Base-by-base conservation (phyloP, 352 stramenopile genomes). In the Aphanomyces euteiches region DNA sequence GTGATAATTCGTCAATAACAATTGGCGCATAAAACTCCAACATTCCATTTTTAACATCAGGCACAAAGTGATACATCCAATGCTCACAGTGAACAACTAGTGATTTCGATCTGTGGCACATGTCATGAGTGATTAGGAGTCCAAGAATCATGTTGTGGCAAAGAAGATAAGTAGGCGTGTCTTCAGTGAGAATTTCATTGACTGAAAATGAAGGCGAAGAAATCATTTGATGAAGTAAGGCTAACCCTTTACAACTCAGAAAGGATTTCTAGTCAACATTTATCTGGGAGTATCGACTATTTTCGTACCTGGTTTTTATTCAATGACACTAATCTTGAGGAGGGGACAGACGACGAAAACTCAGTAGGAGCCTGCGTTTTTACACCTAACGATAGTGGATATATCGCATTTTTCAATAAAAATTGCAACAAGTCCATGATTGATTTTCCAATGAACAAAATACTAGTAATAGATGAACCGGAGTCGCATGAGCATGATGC, bases 251-350 rank as follows among this genome's bases (percentile, higher is more conserved):
- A 39, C 64, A 70, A 59, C 39, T 47, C 5, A 70, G 15, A 63
- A 70, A 70, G 47, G 34, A 63, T 70, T 70, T 70, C 64, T 70
- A 61, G 34, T 8, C n/a, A 38, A 15, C 3, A 45, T n/a, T 48
- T 4, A 6, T n/a, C 34, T 21, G 1, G 50, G 4, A 17, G 5
- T 45, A 60, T 21, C 4, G 17, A 4, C 5, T 39, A 48, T 65
- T n/a, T 37, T n/a, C 45, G 17, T n/a, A 70, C 64, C 47, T 70
- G 64, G 15, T 70, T 70, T 45, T 48, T 36, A 7, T 21, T 45
- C 17, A 70, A 43, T 15, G 47, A 19, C 2, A 37, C 43, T 7
- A 70, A 40, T 37, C 6, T 37, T 39, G 36, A 12, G 7, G 54
- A 13, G 17, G n/a, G 15, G 21, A 60, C 19, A 15, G 54, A 39